Conservation (phyloP, 2,329 filamentous ascomycete genomes). For the Hypocrella siamensis region DNA sequence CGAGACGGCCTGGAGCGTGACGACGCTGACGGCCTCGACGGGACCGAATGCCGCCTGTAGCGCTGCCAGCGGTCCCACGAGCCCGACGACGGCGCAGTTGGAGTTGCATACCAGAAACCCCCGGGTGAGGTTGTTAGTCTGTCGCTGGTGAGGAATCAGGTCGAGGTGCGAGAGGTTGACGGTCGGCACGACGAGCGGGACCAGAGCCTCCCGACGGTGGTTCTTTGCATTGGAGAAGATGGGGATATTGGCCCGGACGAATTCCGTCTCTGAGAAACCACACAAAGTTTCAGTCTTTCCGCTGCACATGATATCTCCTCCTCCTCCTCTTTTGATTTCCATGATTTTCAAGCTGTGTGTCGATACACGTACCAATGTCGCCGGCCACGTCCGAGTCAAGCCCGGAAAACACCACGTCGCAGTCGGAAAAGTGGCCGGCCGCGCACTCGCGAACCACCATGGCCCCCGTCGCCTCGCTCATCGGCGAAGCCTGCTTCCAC, state of each 20-base stretch:
- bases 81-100: constrained; percentile 92
- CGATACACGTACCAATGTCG: constrained; percentile 57
- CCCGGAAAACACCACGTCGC: constrained; percentile 86
- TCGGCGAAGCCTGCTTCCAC: constrained; percentile 85
- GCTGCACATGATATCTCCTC: not conserved
- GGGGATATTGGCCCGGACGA: constrained; percentile 72
- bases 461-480: constrained; percentile 57
- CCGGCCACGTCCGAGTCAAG: constrained; percentile 86
- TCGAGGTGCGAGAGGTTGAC: constrained; percentile 82
- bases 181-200: constrained; percentile 86
- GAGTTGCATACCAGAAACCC: constrained; percentile 96
- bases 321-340: not conserved
- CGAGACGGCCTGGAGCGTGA: constrained; percentile 89
- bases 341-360: too few species aligned
- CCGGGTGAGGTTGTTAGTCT: constrained; percentile 55
- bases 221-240: constrained; percentile 98
- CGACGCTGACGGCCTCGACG: constrained; percentile 60
- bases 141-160: constrained; percentile 77
- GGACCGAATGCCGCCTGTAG: constrained; percentile 75
- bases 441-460: constrained; percentile 76
- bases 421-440: constrained; percentile 70
- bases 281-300: too few species aligned
- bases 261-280: constrained; percentile 64
- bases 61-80: constrained; percentile 88
- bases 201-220: constrained; percentile 77